phyloP scores from a whole-genome alignment of 2,329 filamentous ascomycete genomes.

The Pseudogymnoascus sp. region DNA sequence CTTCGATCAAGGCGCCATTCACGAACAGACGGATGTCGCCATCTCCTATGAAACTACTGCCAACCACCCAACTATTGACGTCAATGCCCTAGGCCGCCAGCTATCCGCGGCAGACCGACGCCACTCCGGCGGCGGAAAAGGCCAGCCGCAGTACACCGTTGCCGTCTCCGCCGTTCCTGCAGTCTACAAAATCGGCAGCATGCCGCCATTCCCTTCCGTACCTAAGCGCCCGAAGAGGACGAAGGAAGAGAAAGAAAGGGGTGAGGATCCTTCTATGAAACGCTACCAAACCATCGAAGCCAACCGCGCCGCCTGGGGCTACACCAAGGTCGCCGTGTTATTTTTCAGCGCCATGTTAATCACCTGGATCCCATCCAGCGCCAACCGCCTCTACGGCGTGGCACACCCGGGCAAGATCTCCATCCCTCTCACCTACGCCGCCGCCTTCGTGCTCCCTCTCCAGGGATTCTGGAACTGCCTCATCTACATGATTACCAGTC shows the following conservation, averaged over 20 bases:
- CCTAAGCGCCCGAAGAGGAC: not conserved
- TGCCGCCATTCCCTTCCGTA: slow-evolving; percentile 5
- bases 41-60: not conserved
- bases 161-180: not conserved
- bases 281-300: slow-evolving; percentile 23
- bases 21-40: not conserved
- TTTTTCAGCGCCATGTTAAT: slow-evolving; percentile 66
- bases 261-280: not conserved
- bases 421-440: slow-evolving; percentile 59
- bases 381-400: slow-evolving; percentile 68
- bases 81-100: slow-evolving; percentile 6
- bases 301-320: slow-evolving; percentile 59
- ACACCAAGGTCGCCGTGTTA: slow-evolving; percentile 62
- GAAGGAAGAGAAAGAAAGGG: slow-evolving; percentile 1
- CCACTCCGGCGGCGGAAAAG: slow-evolving; percentile 17
- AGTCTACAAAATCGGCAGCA: slow-evolving; percentile 4
- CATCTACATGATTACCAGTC: slow-evolving; percentile 67
- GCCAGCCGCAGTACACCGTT: slow-evolving; percentile 10
- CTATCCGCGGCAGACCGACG: slow-evolving; percentile 19
- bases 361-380: slow-evolving; percentile 70
- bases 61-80: not conserved
- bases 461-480: slow-evolving; percentile 81
- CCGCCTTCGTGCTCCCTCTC: slow-evolving; percentile 67
- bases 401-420: slow-evolving; percentile 45
- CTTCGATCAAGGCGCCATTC: not conserved